A percentile compares a stretch with the other conserved stretches of the same genome.
Evolutionary conservation across 192 early-diverging fungal genomes (phyloP).

Genomic region (Podila clonocystis): DNA sequence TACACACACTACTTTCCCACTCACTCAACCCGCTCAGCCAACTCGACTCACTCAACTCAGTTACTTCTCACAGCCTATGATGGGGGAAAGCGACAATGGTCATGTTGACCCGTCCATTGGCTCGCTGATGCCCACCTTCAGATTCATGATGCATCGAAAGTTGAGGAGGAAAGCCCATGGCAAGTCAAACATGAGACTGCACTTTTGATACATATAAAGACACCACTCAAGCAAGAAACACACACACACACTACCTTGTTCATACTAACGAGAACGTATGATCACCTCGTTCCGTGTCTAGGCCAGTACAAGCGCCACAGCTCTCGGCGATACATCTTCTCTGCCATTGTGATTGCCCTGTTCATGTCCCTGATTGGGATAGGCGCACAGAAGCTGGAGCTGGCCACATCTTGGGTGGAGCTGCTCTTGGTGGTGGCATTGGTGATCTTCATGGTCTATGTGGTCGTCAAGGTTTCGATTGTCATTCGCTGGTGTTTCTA

Average conservation of each 20-base stretch:
- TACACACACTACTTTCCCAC: too few relatives aligned
- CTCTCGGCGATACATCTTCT: conserved; percentile 40
- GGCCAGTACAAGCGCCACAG: conserved; percentile 37
- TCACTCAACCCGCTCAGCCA: neutral
- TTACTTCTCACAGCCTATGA: neutral
- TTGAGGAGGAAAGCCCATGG: conserved; percentile 41
- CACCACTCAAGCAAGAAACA: neutral
- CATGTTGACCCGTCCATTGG: conserved; percentile 6
- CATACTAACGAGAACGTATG: neutral
- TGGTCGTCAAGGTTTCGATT: conserved; percentile 50
- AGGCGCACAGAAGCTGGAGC: conserved; percentile 41
- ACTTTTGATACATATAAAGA: neutral
- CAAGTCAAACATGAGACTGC: neutral
- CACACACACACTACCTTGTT: neutral
- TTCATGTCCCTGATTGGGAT: conserved; percentile 44
- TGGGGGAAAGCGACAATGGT: neutral
- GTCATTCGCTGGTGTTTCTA: conserved; percentile 56
- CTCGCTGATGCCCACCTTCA: conserved; percentile 30
- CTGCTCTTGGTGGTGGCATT: conserved; percentile 24
- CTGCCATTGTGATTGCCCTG: conserved; percentile 24
- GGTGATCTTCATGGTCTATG: conserved; percentile 34
- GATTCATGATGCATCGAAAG: conserved; percentile 49
- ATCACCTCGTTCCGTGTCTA: neutral
- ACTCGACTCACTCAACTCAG: neutral
- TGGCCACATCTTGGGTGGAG: conserved; percentile 32